Conservation (phyloP, 371 early-diverging fungal species). For the Syncephalastrum racemosum region DNA sequence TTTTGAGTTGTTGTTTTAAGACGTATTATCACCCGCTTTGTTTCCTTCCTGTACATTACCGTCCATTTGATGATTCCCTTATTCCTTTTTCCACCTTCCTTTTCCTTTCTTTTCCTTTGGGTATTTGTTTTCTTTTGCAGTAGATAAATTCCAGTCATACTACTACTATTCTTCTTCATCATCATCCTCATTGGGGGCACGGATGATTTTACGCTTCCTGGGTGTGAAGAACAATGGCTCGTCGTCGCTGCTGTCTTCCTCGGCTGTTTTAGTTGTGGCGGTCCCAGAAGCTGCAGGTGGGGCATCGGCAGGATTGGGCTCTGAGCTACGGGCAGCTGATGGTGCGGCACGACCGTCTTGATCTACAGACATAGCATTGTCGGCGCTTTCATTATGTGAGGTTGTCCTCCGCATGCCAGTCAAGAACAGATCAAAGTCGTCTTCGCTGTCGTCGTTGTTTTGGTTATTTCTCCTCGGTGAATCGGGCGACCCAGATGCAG, state of each 20-base stretch:
- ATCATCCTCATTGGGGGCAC: background rate
- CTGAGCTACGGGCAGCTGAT: background rate
- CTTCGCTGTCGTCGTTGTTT: background rate
- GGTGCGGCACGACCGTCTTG: background rate
- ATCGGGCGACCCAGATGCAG: no score
- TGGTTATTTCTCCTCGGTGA: no score
- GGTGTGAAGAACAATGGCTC: slow-evolving; percentile 14
- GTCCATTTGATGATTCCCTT: slow-evolving; percentile 3
- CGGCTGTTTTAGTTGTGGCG: background rate
- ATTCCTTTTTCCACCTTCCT: background rate
- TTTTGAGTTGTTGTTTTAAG: slow-evolving; percentile 7
- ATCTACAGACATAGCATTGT: slow-evolving; percentile 1
- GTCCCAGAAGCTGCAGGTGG: background rate
- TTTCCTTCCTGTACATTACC: slow-evolving; percentile 8
- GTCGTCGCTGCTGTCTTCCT: slow-evolving; percentile 2
- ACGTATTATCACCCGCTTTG: slow-evolving; percentile 2
- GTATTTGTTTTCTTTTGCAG: background rate
- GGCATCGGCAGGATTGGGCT: background rate
- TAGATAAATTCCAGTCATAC: background rate
- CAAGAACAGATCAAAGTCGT: slow-evolving; percentile 2
- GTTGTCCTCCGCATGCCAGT: background rate
- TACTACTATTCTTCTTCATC: background rate
- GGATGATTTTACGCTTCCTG: background rate
- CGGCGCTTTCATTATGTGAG: slow-evolving; percentile 2
- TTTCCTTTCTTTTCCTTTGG: slow-evolving; percentile 6